phyloP scores from a whole-genome alignment of 2,329 filamentous ascomycete genomes.

The Ilyonectria robusta region DNA sequence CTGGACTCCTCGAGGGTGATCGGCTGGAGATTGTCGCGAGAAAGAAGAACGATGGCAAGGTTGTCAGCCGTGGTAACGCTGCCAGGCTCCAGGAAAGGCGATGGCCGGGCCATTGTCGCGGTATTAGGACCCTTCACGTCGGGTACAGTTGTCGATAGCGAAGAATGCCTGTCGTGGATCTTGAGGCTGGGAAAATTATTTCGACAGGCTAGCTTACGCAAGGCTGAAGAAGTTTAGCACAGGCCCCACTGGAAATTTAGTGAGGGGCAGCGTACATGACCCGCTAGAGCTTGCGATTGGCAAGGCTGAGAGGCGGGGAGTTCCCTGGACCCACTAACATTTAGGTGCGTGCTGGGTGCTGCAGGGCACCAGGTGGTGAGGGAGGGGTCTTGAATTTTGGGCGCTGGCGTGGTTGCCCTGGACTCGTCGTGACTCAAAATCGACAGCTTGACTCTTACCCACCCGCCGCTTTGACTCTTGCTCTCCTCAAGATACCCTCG shows the following conservation, averaged over 20 bases:
- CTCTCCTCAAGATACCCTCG: conserved; percentile 30
- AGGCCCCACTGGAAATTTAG: conserved; percentile 26
- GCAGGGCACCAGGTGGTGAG: conserved; percentile 16
- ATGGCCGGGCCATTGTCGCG: conserved; percentile 61
- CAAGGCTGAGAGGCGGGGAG: conserved; percentile 33
- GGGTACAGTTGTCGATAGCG: not conserved
- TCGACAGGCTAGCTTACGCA: conserved; percentile 22
- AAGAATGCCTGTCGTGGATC: not conserved
- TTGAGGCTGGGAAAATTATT: conserved; percentile 33
- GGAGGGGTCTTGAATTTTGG: conserved; percentile 25
- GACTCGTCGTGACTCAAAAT: conserved; percentile 29
- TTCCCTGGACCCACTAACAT: conserved; percentile 15
- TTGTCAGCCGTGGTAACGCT: conserved; percentile 72
- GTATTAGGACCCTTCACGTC: conserved; percentile 19
- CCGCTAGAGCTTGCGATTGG: conserved; percentile 17
- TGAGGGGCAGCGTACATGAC: conserved; percentile 30
- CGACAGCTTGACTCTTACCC: conserved; percentile 28
- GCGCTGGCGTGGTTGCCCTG: conserved; percentile 13
- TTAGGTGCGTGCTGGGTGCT: conserved; percentile 19
- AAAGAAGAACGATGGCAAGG: conserved; percentile 89
- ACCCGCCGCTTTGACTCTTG: conserved; percentile 21
- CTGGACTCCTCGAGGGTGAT: conserved; percentile 76
- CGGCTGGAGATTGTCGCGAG: conserved; percentile 87
- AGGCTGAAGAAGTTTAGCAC: conserved; percentile 29
- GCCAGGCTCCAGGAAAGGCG: conserved; percentile 85